Evolutionary conservation across 139 green algal species (phyloP).

Genomic region (Closterium sp.): DNA sequence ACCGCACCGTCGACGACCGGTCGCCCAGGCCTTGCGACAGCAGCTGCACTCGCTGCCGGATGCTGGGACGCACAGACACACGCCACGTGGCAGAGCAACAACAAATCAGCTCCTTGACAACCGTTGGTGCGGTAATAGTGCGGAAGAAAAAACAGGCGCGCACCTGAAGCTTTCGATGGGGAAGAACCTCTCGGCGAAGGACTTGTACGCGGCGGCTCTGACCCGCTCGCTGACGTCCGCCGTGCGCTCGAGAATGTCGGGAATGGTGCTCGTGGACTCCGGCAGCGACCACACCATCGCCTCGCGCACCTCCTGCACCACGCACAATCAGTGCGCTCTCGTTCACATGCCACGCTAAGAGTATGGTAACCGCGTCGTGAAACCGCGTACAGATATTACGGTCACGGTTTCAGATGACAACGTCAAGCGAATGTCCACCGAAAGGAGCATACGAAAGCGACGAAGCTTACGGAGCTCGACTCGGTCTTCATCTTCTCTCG

Average conservation of each 20-base stretch:
- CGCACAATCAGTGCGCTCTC: not conserved
- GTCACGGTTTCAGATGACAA: too few species aligned
- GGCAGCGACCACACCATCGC: not conserved
- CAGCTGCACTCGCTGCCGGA: slow-evolving; percentile 15
- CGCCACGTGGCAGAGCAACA: not conserved
- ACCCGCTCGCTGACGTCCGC: slow-evolving; percentile 4
- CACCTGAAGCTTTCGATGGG: slow-evolving; percentile 8
- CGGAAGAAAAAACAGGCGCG: not conserved
- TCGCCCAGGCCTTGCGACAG: slow-evolving; percentile 16
- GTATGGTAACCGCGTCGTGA: too few species aligned
- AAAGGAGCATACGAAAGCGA: too few species aligned
- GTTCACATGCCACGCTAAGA: too few species aligned
- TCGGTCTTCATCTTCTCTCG: not conserved
- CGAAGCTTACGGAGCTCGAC: not conserved
- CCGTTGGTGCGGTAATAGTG: not conserved
- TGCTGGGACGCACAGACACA: slow-evolving; percentile 6
- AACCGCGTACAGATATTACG: too few species aligned
- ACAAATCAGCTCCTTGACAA: not conserved
- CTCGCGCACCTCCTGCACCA: slow-evolving; percentile 11
- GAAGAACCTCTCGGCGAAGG: not conserved
- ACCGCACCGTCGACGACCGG: not conserved
- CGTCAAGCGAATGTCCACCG: too few species aligned
- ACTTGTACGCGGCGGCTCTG: not conserved
- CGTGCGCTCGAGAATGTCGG: slow-evolving; percentile 2
- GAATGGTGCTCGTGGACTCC: not conserved